Percentiles rank a stretch among this genome's conserved stretches.
phyloP scores from a whole-genome alignment of 805 yeast species.

The Yarrowia sp. region DNA sequence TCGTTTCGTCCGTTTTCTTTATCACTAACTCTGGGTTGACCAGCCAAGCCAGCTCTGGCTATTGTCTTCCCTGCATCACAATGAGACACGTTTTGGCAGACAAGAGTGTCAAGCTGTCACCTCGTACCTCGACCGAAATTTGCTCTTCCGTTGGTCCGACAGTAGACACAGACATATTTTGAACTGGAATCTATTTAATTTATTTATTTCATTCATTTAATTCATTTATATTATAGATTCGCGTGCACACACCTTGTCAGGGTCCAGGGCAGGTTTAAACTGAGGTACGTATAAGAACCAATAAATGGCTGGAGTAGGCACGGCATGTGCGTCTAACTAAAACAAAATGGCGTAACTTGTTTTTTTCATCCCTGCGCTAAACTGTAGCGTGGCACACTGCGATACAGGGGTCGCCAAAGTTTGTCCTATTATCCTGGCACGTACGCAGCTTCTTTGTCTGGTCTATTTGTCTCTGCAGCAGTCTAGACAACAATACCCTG shows the following conservation, averaged over 20 bases:
- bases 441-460: neutral
- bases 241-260: too few relatives aligned
- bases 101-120: too few relatives aligned
- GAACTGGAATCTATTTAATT: too few relatives aligned
- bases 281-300: too few relatives aligned
- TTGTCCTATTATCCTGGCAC: too few relatives aligned
- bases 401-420: conserved; percentile 6
- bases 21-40: conserved; percentile 7
- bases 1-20: too few relatives aligned
- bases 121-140: too few relatives aligned
- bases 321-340: neutral
- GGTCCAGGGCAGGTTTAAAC: neutral
- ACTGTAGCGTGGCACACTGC: neutral
- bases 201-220: too few relatives aligned
- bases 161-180: neutral
- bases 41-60: neutral
- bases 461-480: neutral
- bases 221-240: too few relatives aligned
- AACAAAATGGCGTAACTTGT: neutral
- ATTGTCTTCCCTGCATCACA: conserved; percentile 17
- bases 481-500: too few relatives aligned
- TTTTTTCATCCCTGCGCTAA: neutral
- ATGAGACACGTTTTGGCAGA: neutral
- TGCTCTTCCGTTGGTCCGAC: neutral
- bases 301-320: too few relatives aligned